A percentile compares a stretch with the other conserved stretches of the same genome.
Evolutionary conservation across 179 eudicot genomes (phyloP).

Genomic region (Camellia oleifera): DNA sequence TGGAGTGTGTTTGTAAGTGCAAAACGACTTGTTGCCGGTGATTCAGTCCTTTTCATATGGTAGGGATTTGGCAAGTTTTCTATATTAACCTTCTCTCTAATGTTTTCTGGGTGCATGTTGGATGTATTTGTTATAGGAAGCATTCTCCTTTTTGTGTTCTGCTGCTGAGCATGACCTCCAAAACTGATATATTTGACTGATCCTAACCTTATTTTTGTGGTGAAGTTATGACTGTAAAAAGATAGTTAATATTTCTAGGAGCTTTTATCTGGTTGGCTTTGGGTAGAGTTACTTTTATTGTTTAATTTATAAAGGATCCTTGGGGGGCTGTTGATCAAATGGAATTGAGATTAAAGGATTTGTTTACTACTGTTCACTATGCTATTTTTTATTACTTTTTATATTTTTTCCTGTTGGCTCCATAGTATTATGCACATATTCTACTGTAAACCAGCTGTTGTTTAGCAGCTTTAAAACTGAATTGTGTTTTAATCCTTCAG

Average conservation of each 20-base stretch:
- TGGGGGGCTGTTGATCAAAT: not conserved
- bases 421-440: not conserved
- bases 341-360: not conserved
- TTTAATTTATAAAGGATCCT: not conserved
- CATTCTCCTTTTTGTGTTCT: not conserved
- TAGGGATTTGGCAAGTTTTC: slow-evolving; percentile 15
- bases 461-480: not conserved
- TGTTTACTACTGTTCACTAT: not conserved
- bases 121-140: not conserved
- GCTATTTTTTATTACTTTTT: not conserved
- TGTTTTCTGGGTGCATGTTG: not conserved
- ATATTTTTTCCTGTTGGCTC: not conserved
- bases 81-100: not conserved
- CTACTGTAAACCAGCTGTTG: not conserved
- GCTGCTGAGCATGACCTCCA: not conserved
- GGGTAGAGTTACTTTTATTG: not conserved
- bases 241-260: not conserved
- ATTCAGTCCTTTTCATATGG: slow-evolving; percentile 72
- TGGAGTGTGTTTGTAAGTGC: slow-evolving; percentile 81
- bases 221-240: not conserved
- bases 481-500: slow-evolving; percentile 19
- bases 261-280: not conserved
- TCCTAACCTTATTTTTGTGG: not conserved
- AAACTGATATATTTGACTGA: not conserved
- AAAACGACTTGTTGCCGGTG: slow-evolving; percentile 70